phyloP scores from a whole-genome alignment of 2,329 filamentous ascomycete species.

The Aspergillus sp. region DNA sequence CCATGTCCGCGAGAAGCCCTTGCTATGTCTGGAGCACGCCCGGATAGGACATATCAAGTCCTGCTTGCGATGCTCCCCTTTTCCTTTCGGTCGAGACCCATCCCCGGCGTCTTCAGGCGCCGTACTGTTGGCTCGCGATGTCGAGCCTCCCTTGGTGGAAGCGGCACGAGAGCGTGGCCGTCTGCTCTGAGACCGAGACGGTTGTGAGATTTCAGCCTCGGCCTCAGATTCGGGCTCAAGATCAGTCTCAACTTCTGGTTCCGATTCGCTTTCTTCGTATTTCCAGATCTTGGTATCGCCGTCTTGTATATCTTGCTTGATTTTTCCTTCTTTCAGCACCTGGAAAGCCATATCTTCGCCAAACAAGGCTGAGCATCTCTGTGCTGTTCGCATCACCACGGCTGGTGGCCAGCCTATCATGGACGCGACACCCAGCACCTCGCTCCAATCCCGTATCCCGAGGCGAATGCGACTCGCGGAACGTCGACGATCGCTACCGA shows the following conservation, averaged over 20 bases:
- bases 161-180: conserved; percentile 11
- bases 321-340: conserved; percentile 51
- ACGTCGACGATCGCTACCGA: conserved; percentile 15
- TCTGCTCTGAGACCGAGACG: conserved; percentile 6
- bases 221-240: not conserved
- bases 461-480: conserved; percentile 20
- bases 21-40: conserved; percentile 29
- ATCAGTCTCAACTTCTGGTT: not conserved
- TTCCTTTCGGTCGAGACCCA: conserved; percentile 18
- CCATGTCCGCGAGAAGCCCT: conserved; percentile 41
- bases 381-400: conserved; percentile 68
- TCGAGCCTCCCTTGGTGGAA: conserved; percentile 16
- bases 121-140: conserved; percentile 17
- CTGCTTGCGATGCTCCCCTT: conserved; percentile 30
- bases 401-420: conserved; percentile 68
- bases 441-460: conserved; percentile 74
- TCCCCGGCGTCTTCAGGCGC: conserved; percentile 10
- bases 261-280: conserved; percentile 39
- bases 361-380: conserved; percentile 76
- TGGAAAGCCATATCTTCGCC: conserved; percentile 68
- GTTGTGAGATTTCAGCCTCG: conserved; percentile 7
- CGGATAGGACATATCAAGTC: conserved; percentile 36
- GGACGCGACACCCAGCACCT: conserved; percentile 77
- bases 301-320: conserved; percentile 22
- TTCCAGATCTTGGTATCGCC: conserved; percentile 26